A percentile compares a stretch with the other conserved stretches of the same genome.
phyloP scores from a whole-genome alignment of 23 red algal genomes.

The Pyropia yezoensis region DNA sequence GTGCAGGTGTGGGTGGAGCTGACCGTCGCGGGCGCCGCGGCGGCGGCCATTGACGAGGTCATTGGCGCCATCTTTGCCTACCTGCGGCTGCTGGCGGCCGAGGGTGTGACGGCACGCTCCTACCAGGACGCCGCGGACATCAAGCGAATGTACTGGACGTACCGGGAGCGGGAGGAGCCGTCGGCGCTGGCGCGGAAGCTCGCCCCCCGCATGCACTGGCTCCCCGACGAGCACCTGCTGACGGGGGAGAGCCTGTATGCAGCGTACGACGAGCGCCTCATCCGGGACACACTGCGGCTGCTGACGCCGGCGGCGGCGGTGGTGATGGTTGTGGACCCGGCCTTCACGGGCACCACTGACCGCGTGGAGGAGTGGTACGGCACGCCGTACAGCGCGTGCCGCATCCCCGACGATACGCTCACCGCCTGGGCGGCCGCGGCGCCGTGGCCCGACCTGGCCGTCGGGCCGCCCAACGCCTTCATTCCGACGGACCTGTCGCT shows the following conservation, averaged over 20 bases:
- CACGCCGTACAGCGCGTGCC: slow-evolving; percentile 38
- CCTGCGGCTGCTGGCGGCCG: slow-evolving; percentile 30
- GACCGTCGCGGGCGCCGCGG: slow-evolving; percentile 48
- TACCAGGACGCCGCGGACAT: slow-evolving; percentile 52
- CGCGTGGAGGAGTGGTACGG: slow-evolving; percentile 81
- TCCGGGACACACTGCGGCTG: background rate
- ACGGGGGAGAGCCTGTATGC: slow-evolving; percentile 18
- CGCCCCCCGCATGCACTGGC: slow-evolving; percentile 27
- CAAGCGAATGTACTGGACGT: slow-evolving; percentile 48
- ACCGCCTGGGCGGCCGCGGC: slow-evolving; percentile 8
- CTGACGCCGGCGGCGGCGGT: slow-evolving; percentile 41
- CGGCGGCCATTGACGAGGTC: slow-evolving; percentile 30
- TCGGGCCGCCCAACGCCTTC: slow-evolving; percentile 66
- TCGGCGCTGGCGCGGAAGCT: slow-evolving; percentile 17
- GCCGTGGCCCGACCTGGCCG: slow-evolving; percentile 15
- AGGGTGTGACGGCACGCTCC: slow-evolving; percentile 18
- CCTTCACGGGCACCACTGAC: slow-evolving; percentile 14
- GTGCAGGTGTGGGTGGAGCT: slow-evolving; percentile 51
- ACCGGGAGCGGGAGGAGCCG: slow-evolving; percentile 53
- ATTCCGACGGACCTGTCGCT: slow-evolving; percentile 67
- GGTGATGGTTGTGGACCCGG: slow-evolving; percentile 32
- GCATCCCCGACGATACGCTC: slow-evolving; percentile 4
- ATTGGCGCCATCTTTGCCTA: slow-evolving; percentile 49
- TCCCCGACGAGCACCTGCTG: slow-evolving; percentile 24
- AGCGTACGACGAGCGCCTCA: no score